Conservation (phyloP, 2,329 filamentous ascomycete genomes). For the Arthroderma sp. region DNA sequence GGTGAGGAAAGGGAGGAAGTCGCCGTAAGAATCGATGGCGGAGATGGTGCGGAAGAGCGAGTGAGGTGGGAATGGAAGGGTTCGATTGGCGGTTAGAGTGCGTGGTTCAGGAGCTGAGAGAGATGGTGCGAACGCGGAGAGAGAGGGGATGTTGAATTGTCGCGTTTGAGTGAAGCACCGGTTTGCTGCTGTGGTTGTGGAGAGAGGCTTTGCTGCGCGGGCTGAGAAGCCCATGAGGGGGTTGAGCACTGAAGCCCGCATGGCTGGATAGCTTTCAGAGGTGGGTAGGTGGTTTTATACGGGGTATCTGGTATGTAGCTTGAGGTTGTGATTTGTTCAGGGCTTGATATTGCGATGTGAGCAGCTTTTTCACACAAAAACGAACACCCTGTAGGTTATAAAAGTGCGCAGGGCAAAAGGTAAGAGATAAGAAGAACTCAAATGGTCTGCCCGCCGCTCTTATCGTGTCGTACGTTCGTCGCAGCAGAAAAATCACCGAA, state of each 20-base stretch:
- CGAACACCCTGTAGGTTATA: no score
- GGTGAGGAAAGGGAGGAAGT: constrained; percentile 86
- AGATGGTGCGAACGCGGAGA: constrained; percentile 9
- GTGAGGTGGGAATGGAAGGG: constrained; percentile 57
- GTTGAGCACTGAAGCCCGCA: not conserved
- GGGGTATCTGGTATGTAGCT: no score
- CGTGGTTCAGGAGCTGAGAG: constrained; percentile 38
- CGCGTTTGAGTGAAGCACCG: constrained; percentile 5
- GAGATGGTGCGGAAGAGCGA: constrained; percentile 75
- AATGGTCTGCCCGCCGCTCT: no score
- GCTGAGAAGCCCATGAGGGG: not conserved
- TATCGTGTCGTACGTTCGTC: no score
- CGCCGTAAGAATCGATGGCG: constrained; percentile 70
- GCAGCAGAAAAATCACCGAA: no score
- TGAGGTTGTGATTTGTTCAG: no score
- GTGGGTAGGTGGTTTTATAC: not conserved
- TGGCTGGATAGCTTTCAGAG: not conserved
- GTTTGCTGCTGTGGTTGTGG: constrained; percentile 1
- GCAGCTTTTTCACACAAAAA: no score
- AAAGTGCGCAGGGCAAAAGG: no score
- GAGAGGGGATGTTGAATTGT: constrained; percentile 9
- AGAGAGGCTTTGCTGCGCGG: not conserved
- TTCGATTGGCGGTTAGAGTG: constrained; percentile 58
- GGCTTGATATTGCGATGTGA: no score
- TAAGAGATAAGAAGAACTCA: no score